Conservation (phyloP, 495 filamentous ascomycete genomes). For the Neurospora sp. region DNA sequence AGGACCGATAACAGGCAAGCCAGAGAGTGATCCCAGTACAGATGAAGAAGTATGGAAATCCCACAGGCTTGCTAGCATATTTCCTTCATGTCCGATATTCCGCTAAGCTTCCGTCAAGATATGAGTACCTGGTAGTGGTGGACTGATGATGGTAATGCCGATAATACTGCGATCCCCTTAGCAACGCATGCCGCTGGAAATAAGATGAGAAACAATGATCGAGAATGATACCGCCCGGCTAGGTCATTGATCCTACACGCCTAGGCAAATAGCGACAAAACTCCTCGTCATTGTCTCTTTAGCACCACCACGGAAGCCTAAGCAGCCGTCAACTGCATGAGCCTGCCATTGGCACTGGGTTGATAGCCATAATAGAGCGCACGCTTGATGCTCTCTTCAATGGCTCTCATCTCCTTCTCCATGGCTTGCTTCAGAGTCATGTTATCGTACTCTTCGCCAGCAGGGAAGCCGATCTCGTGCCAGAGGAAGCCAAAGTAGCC, state of each 20-base stretch:
- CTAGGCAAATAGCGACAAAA: neutral
- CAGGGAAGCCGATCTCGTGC: constrained; percentile 24
- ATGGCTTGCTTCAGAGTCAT: constrained; percentile 27
- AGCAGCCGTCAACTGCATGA: neutral
- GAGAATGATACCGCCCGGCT: neutral
- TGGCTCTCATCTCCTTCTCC: constrained; percentile 25
- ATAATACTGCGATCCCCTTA: neutral
- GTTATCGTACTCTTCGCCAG: constrained; percentile 17
- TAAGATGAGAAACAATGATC: neutral
- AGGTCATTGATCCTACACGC: no score
- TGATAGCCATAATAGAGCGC: constrained; percentile 6
- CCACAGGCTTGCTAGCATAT: neutral
- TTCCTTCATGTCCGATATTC: neutral
- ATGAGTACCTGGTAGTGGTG: neutral
- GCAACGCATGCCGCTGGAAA: neutral
- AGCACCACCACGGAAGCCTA: neutral
- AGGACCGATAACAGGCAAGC: neutral
- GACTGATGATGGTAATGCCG: neutral
- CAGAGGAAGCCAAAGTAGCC: constrained; percentile 37
- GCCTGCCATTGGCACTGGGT: neutral
- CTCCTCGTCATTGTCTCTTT: neutral
- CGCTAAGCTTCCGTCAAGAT: neutral
- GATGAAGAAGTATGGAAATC: neutral
- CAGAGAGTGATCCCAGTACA: neutral
- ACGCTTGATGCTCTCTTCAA: constrained; percentile 30